Conservation (phyloP, 768 basidiomycete species). For the Kwoniella heveanensis region DNA sequence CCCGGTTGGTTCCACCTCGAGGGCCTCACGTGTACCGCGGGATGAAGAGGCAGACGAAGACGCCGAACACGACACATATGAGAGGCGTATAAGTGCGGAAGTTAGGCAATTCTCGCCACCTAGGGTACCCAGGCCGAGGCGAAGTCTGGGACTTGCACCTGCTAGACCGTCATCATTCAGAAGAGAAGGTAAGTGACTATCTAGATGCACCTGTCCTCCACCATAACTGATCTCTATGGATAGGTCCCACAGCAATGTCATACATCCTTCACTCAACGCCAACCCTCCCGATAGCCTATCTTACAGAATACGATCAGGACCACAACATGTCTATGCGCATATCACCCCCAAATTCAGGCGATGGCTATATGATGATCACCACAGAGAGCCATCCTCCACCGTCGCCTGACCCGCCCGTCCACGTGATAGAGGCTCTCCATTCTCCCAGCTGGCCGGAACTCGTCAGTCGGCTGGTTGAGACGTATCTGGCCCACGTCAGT, state of each 20-base stretch:
- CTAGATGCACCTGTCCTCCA: too few relatives aligned
- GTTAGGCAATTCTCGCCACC: slow-evolving; percentile 2
- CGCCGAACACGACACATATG: not conserved
- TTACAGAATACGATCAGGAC: slow-evolving; percentile 18
- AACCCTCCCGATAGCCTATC: slow-evolving; percentile 22
- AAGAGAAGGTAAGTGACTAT: slow-evolving; percentile 23
- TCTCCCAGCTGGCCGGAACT: slow-evolving; percentile 30
- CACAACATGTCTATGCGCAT: slow-evolving; percentile 15
- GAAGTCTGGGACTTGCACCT: slow-evolving; percentile 10
- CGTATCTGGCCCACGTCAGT: slow-evolving; percentile 20
- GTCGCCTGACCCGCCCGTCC: slow-evolving; percentile 14
- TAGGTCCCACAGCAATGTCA: slow-evolving; percentile 28
- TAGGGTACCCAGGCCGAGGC: not conserved
- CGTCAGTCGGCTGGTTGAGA: slow-evolving; percentile 29
- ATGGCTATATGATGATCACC: slow-evolving; percentile 23
- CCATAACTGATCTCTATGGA: too few relatives aligned
- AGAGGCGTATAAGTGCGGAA: not conserved
- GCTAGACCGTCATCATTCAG: slow-evolving; percentile 4
- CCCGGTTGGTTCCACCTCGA: slow-evolving; percentile 1
- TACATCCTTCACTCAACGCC: slow-evolving; percentile 36
- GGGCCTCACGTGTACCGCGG: not conserved
- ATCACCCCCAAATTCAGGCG: slow-evolving; percentile 16
- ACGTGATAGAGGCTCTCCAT: slow-evolving; percentile 21
- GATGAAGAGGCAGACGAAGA: not conserved
- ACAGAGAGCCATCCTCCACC: not conserved